These are phyloP conservation scores for Venturia nashicola DNA, from an alignment of 2,329 filamentous ascomycete genomes.

Conservation along the genomic window DNA sequence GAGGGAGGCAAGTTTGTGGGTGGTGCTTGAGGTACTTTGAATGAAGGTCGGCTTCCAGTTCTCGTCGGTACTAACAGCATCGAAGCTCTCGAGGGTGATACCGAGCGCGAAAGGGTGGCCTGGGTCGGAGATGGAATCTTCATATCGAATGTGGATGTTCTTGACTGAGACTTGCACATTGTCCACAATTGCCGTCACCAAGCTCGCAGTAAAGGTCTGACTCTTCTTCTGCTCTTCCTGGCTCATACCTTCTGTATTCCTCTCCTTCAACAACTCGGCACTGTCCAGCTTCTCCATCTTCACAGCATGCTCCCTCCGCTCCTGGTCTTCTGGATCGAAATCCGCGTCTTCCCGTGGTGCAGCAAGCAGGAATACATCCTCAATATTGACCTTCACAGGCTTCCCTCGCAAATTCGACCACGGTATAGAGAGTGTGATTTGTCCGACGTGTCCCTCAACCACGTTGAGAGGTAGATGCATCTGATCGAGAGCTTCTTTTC, in stretches of 20 bases:
- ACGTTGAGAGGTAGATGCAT: conserved; percentile 94
- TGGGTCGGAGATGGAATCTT: conserved; percentile 90
- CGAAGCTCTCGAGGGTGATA: conserved; percentile 88
- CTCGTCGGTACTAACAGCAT: conserved; percentile 87
- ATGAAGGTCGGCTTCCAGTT: conserved; percentile 96
- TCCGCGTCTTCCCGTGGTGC: conserved; percentile 91
- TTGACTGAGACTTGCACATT: conserved; percentile 96
- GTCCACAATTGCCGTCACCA: conserved; percentile 94
- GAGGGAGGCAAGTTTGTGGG: conserved; percentile 86
- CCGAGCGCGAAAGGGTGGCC: conserved; percentile 92
- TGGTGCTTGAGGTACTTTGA: conserved; percentile 68
- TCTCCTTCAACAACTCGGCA: conserved; percentile 85
- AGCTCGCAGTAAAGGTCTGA: conserved; percentile 91
- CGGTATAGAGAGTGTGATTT: conserved; percentile 84
- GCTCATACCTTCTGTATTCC: conserved; percentile 83
- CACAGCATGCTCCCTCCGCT: conserved; percentile 70
- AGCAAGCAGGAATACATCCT: conserved; percentile 91
- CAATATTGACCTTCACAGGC: conserved; percentile 86
- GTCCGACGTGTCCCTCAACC: conserved; percentile 82
- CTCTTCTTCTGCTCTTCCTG: conserved; percentile 94
- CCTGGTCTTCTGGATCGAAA: conserved; percentile 88
- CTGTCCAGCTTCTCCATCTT: conserved; percentile 99
- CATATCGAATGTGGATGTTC: conserved; percentile 96
- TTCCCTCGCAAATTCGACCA: conserved; percentile 96
- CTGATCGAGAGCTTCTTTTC: conserved; percentile 91